Conservation (phyloP, 1,284 basidiomycete genomes). For the Fomitiporia mediterranea region DNA sequence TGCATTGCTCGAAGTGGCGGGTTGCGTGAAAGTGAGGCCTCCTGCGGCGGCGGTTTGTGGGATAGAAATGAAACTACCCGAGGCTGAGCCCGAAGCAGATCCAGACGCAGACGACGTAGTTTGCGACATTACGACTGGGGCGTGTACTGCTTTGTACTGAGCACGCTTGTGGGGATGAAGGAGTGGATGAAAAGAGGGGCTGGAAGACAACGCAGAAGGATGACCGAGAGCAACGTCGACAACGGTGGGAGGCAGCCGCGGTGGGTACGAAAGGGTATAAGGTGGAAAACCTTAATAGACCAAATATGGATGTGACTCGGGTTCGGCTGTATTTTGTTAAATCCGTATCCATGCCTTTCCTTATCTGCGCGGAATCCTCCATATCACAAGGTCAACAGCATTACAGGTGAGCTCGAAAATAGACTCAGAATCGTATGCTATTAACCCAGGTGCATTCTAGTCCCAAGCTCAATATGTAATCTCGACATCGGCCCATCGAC, state of each 20-base stretch:
- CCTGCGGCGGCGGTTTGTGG: conserved; percentile 60
- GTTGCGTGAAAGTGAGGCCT: conserved; percentile 68
- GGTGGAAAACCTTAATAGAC: background rate
- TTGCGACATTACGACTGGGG: background rate
- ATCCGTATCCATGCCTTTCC: too few relatives aligned
- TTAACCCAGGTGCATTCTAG: too few relatives aligned
- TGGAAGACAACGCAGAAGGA: background rate
- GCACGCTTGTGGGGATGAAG: background rate
- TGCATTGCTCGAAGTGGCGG: conserved; percentile 65
- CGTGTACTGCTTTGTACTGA: too few relatives aligned
- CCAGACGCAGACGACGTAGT: conserved; percentile 3
- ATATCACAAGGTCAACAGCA: too few relatives aligned
- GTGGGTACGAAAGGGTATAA: conserved; percentile 3
- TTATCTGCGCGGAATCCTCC: too few relatives aligned
- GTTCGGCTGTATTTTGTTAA: too few relatives aligned
- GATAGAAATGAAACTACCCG: conserved; percentile 33
- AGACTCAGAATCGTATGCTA: too few relatives aligned
- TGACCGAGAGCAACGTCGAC: conserved; percentile 5
- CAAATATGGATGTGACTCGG: background rate
- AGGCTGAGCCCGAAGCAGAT: conserved; percentile 7
- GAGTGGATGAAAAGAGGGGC: conserved; percentile 1
- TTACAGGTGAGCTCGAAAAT: too few relatives aligned
- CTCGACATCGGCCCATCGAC: too few relatives aligned
- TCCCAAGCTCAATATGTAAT: too few relatives aligned
- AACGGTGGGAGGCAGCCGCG: conserved; percentile 3